Conservation (phyloP, 2,329 filamentous ascomycete species). For the Fusarium sp. region DNA sequence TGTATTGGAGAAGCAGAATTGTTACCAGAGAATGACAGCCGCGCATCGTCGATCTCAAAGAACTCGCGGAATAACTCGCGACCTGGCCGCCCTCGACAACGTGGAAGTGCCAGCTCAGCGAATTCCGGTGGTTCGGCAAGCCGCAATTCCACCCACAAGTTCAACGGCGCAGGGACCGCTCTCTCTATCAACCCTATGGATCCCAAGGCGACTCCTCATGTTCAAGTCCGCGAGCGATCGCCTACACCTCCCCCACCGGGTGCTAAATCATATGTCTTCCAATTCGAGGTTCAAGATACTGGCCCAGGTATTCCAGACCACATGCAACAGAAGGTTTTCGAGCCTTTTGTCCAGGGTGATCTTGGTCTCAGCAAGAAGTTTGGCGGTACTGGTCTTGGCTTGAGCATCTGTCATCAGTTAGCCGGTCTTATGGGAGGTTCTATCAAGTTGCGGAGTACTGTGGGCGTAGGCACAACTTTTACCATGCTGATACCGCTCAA, state of each 20-base stretch:
- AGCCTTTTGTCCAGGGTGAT: constrained; percentile 95
- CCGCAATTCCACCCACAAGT: constrained; percentile 38
- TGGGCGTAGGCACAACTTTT: constrained; percentile 83
- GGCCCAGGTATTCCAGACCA: constrained; percentile 86
- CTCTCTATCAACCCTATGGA: constrained; percentile 74
- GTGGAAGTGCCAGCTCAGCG: constrained; percentile 63
- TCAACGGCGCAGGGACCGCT: constrained; percentile 62
- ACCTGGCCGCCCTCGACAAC: constrained; percentile 58
- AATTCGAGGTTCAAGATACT: constrained; percentile 90
- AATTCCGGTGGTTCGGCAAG: constrained; percentile 64
- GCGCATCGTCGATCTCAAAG: constrained; percentile 66
- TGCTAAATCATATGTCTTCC: constrained; percentile 78
- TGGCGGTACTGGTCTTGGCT: constrained; percentile 86
- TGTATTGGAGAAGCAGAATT: constrained; percentile 74
- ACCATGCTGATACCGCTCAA: constrained; percentile 85
- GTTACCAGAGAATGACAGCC: constrained; percentile 59
- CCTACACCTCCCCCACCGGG: constrained; percentile 71
- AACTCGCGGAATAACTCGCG: constrained; percentile 61
- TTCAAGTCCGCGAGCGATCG: constrained; percentile 66
- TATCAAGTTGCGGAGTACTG: constrained; percentile 77
- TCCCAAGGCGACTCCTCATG: constrained; percentile 63
- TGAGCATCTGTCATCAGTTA: constrained; percentile 91
- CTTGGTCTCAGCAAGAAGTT: constrained; percentile 89
- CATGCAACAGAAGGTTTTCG: constrained; percentile 87
- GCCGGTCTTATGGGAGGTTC: constrained; percentile 85